Evolutionary conservation across 2,329 filamentous ascomycete genomes (phyloP).

Genomic region (Ceratocystis ficicola): DNA sequence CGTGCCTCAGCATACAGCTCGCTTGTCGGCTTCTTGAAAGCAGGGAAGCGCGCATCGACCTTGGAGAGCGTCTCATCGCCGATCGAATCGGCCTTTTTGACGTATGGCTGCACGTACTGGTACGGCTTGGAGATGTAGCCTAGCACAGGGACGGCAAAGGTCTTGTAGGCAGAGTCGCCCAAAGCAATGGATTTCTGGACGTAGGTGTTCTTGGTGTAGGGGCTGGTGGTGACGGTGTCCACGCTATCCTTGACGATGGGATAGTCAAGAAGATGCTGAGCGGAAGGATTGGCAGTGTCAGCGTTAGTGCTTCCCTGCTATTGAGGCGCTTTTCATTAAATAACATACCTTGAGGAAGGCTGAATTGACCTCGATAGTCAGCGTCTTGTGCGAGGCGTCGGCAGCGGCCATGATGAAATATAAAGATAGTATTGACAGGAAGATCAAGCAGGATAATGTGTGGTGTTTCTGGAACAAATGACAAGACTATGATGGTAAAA

Average conservation of each 20-base stretch:
- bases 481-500: not conserved
- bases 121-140: conserved; percentile 61
- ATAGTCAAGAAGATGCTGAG: conserved; percentile 71
- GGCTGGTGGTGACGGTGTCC: conserved; percentile 31
- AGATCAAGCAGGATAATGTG: not conserved
- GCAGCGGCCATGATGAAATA: conserved; percentile 31
- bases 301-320: not conserved
- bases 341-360: conserved; percentile 40
- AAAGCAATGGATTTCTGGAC: conserved; percentile 72
- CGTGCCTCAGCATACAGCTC: conserved; percentile 56
- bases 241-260: conserved; percentile 72
- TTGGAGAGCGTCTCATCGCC: conserved; percentile 58
- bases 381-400: conserved; percentile 14
- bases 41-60: conserved; percentile 59
- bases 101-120: conserved; percentile 71
- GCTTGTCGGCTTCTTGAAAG: conserved; percentile 61
- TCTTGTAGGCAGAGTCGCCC: conserved; percentile 61
- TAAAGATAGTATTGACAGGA: not conserved
- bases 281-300: not conserved
- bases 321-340: not conserved
- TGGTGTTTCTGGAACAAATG: not conserved
- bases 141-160: conserved; percentile 63
- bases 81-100: conserved; percentile 66
- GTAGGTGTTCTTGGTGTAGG: conserved; percentile 69
- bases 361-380: conserved; percentile 30